Base-by-base conservation (phyloP, 805 yeast species). In the Metschnikowia koreensis region DNA sequence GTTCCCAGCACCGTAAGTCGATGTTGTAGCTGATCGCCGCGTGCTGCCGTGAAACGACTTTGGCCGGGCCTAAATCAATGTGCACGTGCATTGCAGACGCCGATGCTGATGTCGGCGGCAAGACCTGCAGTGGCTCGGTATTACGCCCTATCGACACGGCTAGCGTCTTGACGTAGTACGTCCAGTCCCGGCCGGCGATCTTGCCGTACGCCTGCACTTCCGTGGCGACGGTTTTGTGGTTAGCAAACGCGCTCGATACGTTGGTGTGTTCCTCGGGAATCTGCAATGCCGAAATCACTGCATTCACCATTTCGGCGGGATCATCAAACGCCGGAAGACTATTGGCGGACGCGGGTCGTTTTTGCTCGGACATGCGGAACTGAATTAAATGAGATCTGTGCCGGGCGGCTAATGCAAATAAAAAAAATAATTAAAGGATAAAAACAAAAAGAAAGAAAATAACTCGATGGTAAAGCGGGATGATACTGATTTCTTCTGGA, bases 151-250 rank as follows among this genome's bases (percentile, higher is more conserved):
- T 88, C 1, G 86, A 73, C 6, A 93, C 81, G 29, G 79, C 80
- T 47, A 93, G 74, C 15, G 83, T 76, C 65, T 92, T 89, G 41
- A 94, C 97, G 64, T 91, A 94, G 66, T 80, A 94, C 1, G 99
- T 93, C 99, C 99, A 94, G 63, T 83, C 83, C 36, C 79, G 73
- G 41, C 99, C 99, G 0, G 97, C 92, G 44, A 94, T 86, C 68
- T 94, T 94, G 36, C 97, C 99, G 68, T 93, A 94, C 0, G 99
- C 99, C 71, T 92, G 96, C n/a, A 94, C 92, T 66, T 92, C 97
- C 47, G 81, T 77, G 55, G 81, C 82, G 53, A 70, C 63, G 57
- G 82, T 87, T 54, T 82, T 81, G 47, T 84, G 89, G 67, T 94
- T 94, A 50, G 93, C 82, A 65, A 81, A 89, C 27, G 73, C 79